phyloP scores from a whole-genome alignment of 805 yeast genomes.

The Kodamaea kaohsiungensis region DNA sequence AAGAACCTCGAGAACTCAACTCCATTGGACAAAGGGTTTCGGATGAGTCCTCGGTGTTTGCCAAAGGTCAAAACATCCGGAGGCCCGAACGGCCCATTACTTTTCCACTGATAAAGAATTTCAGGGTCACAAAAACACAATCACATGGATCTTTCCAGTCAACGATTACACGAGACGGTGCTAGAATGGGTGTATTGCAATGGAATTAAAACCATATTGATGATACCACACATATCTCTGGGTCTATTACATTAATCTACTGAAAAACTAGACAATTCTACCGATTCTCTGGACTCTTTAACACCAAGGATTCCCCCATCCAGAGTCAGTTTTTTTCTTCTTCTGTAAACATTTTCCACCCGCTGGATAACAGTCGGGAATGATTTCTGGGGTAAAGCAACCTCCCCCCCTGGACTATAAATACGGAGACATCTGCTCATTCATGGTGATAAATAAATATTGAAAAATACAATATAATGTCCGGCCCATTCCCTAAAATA shows the following conservation, averaged over 20 bases:
- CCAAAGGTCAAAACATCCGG: neutral
- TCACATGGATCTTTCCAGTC: neutral
- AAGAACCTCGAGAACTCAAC: neutral
- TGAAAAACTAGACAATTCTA: neutral
- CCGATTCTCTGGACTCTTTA: neutral
- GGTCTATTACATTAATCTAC: neutral
- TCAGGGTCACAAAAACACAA: conserved; percentile 1
- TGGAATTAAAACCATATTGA: too few species aligned
- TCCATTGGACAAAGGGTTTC: neutral
- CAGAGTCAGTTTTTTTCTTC: neutral
- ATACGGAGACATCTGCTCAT: neutral
- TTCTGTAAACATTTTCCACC: neutral
- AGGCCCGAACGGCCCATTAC: neutral
- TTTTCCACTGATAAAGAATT: neutral
- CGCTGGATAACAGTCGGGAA: neutral
- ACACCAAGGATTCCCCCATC: neutral
- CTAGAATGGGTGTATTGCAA: too few species aligned
- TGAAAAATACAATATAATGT: conserved; percentile 21
- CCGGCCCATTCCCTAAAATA: conserved; percentile 47
- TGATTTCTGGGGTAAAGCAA: neutral
- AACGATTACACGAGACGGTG: too few species aligned
- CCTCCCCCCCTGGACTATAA: neutral
- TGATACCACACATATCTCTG: neutral
- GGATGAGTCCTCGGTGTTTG: conserved; percentile 1
- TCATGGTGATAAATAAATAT: neutral